phyloP scores from a whole-genome alignment of 2,329 filamentous ascomycete species.

The Orbilia quercus region DNA sequence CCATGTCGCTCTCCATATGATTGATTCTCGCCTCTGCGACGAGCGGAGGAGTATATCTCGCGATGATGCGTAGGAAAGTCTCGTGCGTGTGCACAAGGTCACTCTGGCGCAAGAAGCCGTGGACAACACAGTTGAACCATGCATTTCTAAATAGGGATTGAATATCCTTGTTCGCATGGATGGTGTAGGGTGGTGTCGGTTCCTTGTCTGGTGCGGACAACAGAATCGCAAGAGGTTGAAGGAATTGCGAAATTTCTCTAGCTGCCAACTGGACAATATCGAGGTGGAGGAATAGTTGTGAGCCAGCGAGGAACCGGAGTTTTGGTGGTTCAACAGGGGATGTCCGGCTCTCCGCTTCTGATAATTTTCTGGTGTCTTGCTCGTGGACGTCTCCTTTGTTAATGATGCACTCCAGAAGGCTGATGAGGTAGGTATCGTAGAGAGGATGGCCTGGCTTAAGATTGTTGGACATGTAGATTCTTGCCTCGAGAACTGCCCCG shows the following conservation, averaged over 20 bases:
- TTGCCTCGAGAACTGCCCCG: slow-evolving; percentile 80
- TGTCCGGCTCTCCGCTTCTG: slow-evolving; percentile 73
- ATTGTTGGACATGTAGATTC: slow-evolving; percentile 79
- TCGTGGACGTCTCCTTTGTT: slow-evolving; percentile 89
- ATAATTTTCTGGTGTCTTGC: slow-evolving; percentile 76
- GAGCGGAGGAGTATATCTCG: slow-evolving; percentile 85
- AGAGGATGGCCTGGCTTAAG: slow-evolving; percentile 76
- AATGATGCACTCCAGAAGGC: slow-evolving; percentile 86
- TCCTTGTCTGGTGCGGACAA: slow-evolving; percentile 72
- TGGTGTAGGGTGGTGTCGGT: slow-evolving; percentile 59
- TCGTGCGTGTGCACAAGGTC: slow-evolving; percentile 77
- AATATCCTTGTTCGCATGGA: slow-evolving; percentile 60
- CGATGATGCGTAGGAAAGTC: slow-evolving; percentile 83
- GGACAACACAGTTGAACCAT: slow-evolving; percentile 98
- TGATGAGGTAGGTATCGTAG: slow-evolving; percentile 83
- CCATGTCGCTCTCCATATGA: slow-evolving; percentile 93
- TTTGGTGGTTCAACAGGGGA: slow-evolving; percentile 49
- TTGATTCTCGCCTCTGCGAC: slow-evolving; percentile 89
- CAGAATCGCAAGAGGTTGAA: slow-evolving; percentile 87
- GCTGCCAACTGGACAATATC: slow-evolving; percentile 71
- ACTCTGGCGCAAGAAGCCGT: slow-evolving; percentile 84
- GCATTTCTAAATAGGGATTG: slow-evolving; percentile 80
- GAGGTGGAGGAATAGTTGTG: slow-evolving; percentile 53
- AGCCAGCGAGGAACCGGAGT: slow-evolving; percentile 48
- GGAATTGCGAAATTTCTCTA: slow-evolving; percentile 84